Base-by-base conservation (phyloP, 805 yeast genomes). In the Hanseniaspora pseudoguilliermondii region DNA sequence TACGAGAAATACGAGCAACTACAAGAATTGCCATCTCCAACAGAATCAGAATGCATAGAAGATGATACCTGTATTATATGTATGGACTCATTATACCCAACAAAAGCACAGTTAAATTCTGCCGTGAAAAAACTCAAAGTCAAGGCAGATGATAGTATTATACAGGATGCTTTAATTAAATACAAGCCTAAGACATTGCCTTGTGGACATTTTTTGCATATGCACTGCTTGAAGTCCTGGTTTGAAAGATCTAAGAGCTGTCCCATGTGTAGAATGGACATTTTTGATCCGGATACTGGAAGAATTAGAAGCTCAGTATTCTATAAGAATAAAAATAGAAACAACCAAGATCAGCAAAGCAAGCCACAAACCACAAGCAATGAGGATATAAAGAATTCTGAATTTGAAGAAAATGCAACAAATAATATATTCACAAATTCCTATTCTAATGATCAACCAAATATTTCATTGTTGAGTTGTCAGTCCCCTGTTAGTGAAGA, bases 191-290 rank as follows among this genome's bases (percentile, higher is more conserved):
- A 87, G 67, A 84, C 77, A 64, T 73, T 93, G 49, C 75, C 73
- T 1, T 93, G 98, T 73, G 85, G 87, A 27, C 98, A 93, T 68
- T 83, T 87, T 49, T 74, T 91, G 57, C 98, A 93, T 66, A 71
- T 84, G 69, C 90, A 93, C 5, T 93, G 98, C 67, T 75, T 93
- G 59, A 85, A 87, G 64, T 83, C 85, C 61, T 93, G 98, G 98
- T 74, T 93, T 61, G 95, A 86, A 64, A 77, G 95, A 60, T 87
- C 96, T 0, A 91, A 84, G 61, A 79, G 80, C n/a, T 93, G 98
- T 71, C 98, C 98, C 1, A 80, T 90, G 54, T 93, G 98, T 67
- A 75, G 96, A 59, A 74, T 83, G 34, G 78, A 81, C 11, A 95
- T 88, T 1, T 75, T 80, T 59, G 72, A 65, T 50, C 15, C 55